These are phyloP conservation scores for Penicillium sp. DNA, from an alignment of 2,329 filamentous ascomycete species.

Conservation along the genomic window DNA sequence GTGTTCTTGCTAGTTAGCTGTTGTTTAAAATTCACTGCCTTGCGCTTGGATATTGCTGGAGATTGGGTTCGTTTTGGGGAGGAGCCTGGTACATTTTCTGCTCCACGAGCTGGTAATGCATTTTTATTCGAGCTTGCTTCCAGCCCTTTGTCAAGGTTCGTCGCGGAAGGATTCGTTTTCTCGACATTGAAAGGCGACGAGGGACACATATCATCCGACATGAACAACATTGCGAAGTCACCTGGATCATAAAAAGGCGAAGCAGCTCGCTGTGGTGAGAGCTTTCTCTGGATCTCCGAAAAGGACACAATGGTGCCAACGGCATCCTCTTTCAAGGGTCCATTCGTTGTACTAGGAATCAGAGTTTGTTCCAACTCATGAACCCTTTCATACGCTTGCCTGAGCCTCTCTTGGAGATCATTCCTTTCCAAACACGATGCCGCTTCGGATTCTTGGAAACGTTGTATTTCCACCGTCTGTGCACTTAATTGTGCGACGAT, in stretches of 20 bases:
- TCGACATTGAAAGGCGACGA: conserved; percentile 1
- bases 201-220: conserved; percentile 19
- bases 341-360: neutral
- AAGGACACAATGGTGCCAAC: conserved; percentile 37
- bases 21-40: neutral
- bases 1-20: neutral
- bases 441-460: conserved; percentile 27
- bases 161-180: neutral
- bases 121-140: neutral
- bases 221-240: conserved; percentile 37
- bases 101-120: neutral
- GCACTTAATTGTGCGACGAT: conserved; percentile 12
- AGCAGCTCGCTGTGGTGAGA: conserved; percentile 18
- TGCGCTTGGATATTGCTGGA: neutral
- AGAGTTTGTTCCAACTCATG: conserved; percentile 26
- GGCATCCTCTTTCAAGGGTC: neutral
- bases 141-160: neutral
- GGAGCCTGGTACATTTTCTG: neutral
- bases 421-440: conserved; percentile 20
- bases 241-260: conserved; percentile 26
- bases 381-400: conserved; percentile 26
- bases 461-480: conserved; percentile 24
- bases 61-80: neutral
- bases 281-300: conserved; percentile 30
- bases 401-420: conserved; percentile 22